Conservation (phyloP, 768 basidiomycete species). For the Boletus rubroflammeus region DNA sequence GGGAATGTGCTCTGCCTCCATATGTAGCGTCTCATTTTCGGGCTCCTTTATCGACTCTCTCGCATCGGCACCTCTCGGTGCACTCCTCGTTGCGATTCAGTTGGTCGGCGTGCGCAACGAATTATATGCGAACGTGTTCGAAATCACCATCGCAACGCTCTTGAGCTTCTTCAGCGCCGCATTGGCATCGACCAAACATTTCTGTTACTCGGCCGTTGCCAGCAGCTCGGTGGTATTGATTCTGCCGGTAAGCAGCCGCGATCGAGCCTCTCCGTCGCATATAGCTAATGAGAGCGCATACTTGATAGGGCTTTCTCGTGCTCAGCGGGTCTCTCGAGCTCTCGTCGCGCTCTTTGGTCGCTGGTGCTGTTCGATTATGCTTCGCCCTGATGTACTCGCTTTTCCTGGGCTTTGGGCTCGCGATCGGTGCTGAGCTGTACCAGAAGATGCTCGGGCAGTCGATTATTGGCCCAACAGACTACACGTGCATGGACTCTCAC, state of each 20-base stretch:
- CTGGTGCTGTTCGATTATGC: slow-evolving; percentile 80
- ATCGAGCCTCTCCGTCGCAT: not conserved
- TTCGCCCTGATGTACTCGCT: slow-evolving; percentile 79
- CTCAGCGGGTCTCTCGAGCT: slow-evolving; percentile 74
- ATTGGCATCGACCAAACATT: slow-evolving; percentile 58
- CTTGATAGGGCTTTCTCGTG: slow-evolving; percentile 56
- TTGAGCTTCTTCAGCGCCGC: slow-evolving; percentile 79
- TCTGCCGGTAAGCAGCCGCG: slow-evolving; percentile 51
- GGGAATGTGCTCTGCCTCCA: slow-evolving; percentile 71
- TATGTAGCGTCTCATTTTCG: slow-evolving; percentile 67
- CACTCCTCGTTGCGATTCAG: slow-evolving; percentile 69
- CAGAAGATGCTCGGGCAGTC: slow-evolving; percentile 47
- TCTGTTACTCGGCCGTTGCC: slow-evolving; percentile 81
- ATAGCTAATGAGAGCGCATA: slow-evolving; percentile 1
- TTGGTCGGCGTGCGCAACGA: slow-evolving; percentile 70
- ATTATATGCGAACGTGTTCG: slow-evolving; percentile 77
- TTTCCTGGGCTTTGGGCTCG: slow-evolving; percentile 76
- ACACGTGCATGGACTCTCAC: slow-evolving; percentile 57
- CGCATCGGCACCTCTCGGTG: slow-evolving; percentile 70
- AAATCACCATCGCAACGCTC: slow-evolving; percentile 76
- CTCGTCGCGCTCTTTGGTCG: slow-evolving; percentile 74
- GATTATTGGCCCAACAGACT: slow-evolving; percentile 54
- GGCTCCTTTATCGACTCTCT: slow-evolving; percentile 79
- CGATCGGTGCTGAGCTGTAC: slow-evolving; percentile 73
- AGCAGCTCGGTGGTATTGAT: slow-evolving; percentile 78